phyloP scores from a whole-genome alignment of 805 yeast genomes.

The Sungouiella thailandica region DNA sequence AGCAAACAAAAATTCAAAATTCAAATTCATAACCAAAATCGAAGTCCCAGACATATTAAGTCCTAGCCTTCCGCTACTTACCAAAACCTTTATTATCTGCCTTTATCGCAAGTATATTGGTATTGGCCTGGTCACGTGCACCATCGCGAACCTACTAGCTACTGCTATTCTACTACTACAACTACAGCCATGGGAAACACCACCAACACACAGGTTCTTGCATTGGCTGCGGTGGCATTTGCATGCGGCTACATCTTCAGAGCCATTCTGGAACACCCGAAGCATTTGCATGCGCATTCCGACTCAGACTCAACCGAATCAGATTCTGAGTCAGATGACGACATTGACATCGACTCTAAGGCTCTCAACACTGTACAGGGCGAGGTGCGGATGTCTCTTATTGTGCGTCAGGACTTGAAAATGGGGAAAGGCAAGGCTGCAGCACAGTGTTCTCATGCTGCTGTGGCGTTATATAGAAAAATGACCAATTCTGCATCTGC shows the following conservation, averaged over 20 bases:
- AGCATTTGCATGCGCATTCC: neutral
- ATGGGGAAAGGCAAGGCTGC: constrained; percentile 97
- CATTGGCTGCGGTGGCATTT: constrained; percentile 34
- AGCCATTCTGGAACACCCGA: constrained; percentile 2
- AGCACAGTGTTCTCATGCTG: constrained; percentile 98
- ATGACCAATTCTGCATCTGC: constrained; percentile 50
- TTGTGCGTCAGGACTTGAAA: constrained; percentile 80
- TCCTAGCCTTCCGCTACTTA: too few species aligned
- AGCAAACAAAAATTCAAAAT: too few species aligned
- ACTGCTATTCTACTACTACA: too few species aligned
- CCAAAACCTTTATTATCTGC: too few species aligned
- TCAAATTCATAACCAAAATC: too few species aligned
- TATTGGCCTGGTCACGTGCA: too few species aligned
- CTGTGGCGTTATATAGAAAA: constrained; percentile 77
- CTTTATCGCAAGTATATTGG: too few species aligned
- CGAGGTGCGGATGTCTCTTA: constrained; percentile 80
- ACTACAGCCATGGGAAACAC: neutral
- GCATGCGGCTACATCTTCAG: constrained; percentile 26
- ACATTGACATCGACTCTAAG: constrained; percentile 54
- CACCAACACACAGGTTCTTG: constrained; percentile 17
- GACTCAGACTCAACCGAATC: constrained; percentile 9
- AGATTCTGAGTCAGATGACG: constrained; percentile 42
- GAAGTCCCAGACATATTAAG: too few species aligned
- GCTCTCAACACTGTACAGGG: constrained; percentile 66
- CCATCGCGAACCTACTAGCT: too few species aligned